Evolutionary conservation across 1,284 basidiomycete species (phyloP).

Genomic region (Cystobasidiaceae sp.): DNA sequence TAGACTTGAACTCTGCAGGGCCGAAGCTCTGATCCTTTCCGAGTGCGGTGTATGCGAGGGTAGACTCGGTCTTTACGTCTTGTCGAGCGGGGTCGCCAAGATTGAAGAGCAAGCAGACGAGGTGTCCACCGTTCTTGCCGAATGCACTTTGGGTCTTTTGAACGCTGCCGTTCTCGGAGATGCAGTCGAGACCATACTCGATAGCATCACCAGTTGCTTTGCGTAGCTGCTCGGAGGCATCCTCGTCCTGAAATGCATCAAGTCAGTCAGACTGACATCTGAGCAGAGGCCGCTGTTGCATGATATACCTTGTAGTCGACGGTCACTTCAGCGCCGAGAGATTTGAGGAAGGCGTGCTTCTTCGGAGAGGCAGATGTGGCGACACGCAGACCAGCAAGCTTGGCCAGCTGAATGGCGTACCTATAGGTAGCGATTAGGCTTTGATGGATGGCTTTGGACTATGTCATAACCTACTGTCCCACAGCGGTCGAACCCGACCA

Average conservation of each 20-base stretch:
- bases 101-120: slow-evolving; percentile 34
- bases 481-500: slow-evolving; percentile 51
- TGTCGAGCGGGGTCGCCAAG: slow-evolving; percentile 29
- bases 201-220: slow-evolving; percentile 34
- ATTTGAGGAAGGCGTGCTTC: slow-evolving; percentile 52
- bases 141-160: slow-evolving; percentile 27
- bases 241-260: slow-evolving; percentile 31
- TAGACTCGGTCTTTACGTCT: slow-evolving; percentile 15
- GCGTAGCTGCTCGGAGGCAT: slow-evolving; percentile 31
- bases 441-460: neutral
- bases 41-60: slow-evolving; percentile 32
- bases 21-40: slow-evolving; percentile 32
- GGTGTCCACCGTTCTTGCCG: slow-evolving; percentile 29
- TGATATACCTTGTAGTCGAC: slow-evolving; percentile 47
- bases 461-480: slow-evolving; percentile 44
- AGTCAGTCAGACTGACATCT: neutral
- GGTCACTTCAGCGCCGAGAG: slow-evolving; percentile 56
- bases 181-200: slow-evolving; percentile 37
- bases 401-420: slow-evolving; percentile 56
- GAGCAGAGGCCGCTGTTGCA: neutral
- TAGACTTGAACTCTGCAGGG: slow-evolving; percentile 26
- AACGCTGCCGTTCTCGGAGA: slow-evolving; percentile 34
- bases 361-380: slow-evolving; percentile 54
- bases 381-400: slow-evolving; percentile 55
- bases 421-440: neutral